A percentile compares a stretch with the other conserved stretches of the same genome.
Conservation (phyloP, 495 filamentous ascomycete species). For the Clohesyomyces aquaticus region DNA sequence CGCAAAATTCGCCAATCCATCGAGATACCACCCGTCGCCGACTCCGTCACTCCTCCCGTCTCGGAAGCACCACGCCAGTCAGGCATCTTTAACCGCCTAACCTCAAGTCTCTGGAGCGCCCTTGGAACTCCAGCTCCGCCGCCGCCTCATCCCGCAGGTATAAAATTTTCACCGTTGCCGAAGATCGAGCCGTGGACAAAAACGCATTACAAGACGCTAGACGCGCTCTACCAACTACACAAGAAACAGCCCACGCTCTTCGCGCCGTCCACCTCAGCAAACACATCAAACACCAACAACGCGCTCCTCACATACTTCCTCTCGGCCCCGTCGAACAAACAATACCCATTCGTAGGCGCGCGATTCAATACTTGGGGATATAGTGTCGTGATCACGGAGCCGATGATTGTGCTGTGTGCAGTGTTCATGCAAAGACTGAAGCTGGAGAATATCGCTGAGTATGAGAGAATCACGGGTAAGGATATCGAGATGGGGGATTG, state of each 20-base stretch:
- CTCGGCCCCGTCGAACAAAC: neutral
- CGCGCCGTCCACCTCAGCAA: conserved; percentile 9
- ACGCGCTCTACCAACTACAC: conserved; percentile 38
- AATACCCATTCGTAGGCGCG: conserved; percentile 29
- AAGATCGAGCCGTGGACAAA: conserved; percentile 43
- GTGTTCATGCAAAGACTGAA: conserved; percentile 38
- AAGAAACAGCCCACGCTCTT: conserved; percentile 36
- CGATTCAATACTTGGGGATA: conserved; percentile 39
- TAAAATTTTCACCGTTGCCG: conserved; percentile 31
- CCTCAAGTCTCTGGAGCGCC: conserved; percentile 32
- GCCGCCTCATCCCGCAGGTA: conserved; percentile 24
- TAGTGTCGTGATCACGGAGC: conserved; percentile 22
- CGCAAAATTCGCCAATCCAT: neutral
- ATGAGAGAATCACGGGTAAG: conserved; percentile 28
- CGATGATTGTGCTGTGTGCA: conserved; percentile 33
- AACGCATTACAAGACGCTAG: conserved; percentile 42
- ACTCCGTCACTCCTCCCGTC: neutral
- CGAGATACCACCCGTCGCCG: neutral
- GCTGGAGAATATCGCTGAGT: conserved; percentile 32
- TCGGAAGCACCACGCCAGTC: neutral
- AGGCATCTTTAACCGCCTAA: conserved; percentile 34
- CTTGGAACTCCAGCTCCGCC: conserved; percentile 18
- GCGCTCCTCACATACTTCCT: conserved; percentile 30
- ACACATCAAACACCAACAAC: conserved; percentile 30
- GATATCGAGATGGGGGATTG: conserved; percentile 30